These are phyloP conservation scores for Ophiocordyceps camponoti-leonardi DNA, from an alignment of 2,329 filamentous ascomycete species.

Conservation along the genomic window DNA sequence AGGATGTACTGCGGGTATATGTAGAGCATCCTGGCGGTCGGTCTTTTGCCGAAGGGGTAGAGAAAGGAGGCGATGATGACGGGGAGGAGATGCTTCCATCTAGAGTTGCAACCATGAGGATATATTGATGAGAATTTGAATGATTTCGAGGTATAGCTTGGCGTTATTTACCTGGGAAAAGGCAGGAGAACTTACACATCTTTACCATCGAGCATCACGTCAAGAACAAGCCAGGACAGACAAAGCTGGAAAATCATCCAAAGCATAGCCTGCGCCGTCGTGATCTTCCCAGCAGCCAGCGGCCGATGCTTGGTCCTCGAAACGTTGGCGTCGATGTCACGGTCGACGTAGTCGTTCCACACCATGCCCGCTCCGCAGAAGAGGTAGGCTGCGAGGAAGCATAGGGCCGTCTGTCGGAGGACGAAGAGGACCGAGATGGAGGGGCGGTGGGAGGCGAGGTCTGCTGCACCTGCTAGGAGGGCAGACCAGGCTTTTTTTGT, in stretches of 20 bases:
- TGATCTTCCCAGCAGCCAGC: constrained; percentile 8
- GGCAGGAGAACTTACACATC: neutral
- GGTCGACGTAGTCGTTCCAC: constrained; percentile 14
- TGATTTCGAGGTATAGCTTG: no score
- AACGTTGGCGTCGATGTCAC: constrained; percentile 11
- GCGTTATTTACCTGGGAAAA: no score
- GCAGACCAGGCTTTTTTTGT: neutral
- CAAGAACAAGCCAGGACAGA: neutral
- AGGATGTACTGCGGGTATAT: constrained; percentile 10
- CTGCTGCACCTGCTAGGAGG: neutral
- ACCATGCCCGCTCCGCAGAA: constrained; percentile 14
- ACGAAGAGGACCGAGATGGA: constrained; percentile 2
- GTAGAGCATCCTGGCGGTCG: constrained; percentile 4
- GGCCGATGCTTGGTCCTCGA: constrained; percentile 12
- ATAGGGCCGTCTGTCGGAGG: constrained; percentile 7
- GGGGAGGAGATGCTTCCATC: constrained; percentile 7
- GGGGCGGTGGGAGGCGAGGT: neutral
- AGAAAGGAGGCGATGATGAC: constrained; percentile 6
- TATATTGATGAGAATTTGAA: no score
- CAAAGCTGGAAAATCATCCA: constrained; percentile 1
- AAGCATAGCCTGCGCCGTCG: constrained; percentile 6
- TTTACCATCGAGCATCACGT: neutral
- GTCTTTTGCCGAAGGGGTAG: constrained; percentile 9
- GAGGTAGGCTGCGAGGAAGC: constrained; percentile 8
- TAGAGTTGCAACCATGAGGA: constrained; percentile 1